Conservation (phyloP, 805 yeast species). For the Metschnikowia vanudenii region DNA sequence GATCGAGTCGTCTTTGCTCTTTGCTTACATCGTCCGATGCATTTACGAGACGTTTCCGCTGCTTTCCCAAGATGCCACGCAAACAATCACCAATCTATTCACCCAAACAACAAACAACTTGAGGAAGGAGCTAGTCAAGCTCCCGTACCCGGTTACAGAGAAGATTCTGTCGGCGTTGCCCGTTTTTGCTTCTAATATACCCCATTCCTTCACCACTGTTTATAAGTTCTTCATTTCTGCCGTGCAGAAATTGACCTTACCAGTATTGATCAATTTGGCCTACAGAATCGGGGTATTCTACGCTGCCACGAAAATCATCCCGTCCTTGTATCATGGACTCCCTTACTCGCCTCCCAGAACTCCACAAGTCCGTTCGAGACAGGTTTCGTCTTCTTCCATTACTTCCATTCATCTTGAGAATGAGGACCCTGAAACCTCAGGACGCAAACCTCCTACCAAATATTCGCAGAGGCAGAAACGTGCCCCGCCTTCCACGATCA, state of each 20-base stretch:
- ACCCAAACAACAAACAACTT: constrained; percentile 35
- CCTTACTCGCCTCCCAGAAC: constrained; percentile 42
- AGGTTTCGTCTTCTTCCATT: constrained; percentile 29
- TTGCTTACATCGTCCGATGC: constrained; percentile 90
- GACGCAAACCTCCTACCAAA: neutral
- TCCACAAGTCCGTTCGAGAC: constrained; percentile 36
- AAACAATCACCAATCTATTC: constrained; percentile 31
- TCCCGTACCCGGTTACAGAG: constrained; percentile 34
- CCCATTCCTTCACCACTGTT: constrained; percentile 50
- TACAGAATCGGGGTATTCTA: constrained; percentile 84
- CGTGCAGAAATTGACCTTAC: constrained; percentile 68
- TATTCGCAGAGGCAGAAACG: neutral
- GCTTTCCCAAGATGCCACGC: constrained; percentile 53
- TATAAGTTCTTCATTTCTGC: constrained; percentile 54
- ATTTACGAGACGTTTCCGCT: constrained; percentile 92
- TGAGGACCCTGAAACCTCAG: constrained; percentile 4
- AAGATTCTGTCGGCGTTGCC: constrained; percentile 35
- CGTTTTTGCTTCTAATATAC: constrained; percentile 51
- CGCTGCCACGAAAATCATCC: constrained; percentile 93
- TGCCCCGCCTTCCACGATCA: constrained; percentile 31
- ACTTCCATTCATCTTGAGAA: constrained; percentile 12
- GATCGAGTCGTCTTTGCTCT: constrained; percentile 81
- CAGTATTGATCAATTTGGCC: constrained; percentile 76
- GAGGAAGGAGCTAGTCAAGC: constrained; percentile 34
- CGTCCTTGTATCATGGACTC: constrained; percentile 55